These are phyloP conservation scores for Austroboletus olivaceoglutinosus DNA, from an alignment of 1,284 basidiomycete species.

Conservation along the genomic window DNA sequence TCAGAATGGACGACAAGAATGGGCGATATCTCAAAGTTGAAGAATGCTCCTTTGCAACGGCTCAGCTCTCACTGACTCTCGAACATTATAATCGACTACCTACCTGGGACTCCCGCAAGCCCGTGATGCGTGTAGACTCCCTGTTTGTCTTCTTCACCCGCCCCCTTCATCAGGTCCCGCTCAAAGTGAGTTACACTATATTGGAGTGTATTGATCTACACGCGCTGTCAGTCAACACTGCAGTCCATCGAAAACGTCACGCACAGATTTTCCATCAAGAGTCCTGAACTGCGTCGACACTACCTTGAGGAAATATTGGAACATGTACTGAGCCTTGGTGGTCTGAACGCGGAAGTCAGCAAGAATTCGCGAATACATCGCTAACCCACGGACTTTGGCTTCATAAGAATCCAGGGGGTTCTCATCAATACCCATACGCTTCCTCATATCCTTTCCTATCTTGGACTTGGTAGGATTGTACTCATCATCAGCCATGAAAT, in stretches of 20 bases:
- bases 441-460: conserved; percentile 67
- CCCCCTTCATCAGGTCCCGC: conserved; percentile 73
- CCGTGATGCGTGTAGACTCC: conserved; percentile 83
- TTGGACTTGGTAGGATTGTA: conserved; percentile 64
- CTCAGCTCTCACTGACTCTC: not conserved
- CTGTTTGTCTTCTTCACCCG: conserved; percentile 59
- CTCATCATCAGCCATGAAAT: conserved; percentile 83
- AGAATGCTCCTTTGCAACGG: conserved; percentile 64
- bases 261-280: conserved; percentile 69
- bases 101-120: conserved; percentile 74
- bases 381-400: conserved; percentile 50
- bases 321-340: conserved; percentile 78
- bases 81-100: conserved; percentile 16
- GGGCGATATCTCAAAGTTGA: conserved; percentile 99
- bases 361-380: conserved; percentile 1
- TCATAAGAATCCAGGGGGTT: conserved; percentile 81
- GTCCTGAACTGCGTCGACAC: conserved; percentile 90
- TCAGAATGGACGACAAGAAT: conserved; percentile 92
- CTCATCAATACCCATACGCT: conserved; percentile 67
- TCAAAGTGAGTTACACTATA: conserved; percentile 97
- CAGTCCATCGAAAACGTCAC: conserved; percentile 22
- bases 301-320: conserved; percentile 97
- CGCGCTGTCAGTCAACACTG: conserved; percentile 5
- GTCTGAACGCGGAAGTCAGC: conserved; percentile 43
- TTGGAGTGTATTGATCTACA: conserved; percentile 77